Evolutionary conservation across 805 yeast species (phyloP), one percentile per base, ranked within the genome.

Genomic region (Maudiozyma serrabonitensis): DNA sequence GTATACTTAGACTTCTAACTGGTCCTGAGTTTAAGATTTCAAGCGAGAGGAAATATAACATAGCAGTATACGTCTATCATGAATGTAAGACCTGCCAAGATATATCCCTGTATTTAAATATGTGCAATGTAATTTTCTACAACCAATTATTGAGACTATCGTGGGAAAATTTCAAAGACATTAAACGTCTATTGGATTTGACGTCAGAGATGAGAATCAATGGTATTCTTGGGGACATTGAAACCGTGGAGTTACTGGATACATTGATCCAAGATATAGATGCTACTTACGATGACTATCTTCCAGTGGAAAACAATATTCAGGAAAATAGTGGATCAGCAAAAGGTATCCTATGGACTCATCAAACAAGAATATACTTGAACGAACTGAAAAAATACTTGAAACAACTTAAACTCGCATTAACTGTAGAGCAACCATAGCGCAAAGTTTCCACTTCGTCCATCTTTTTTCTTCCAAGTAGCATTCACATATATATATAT

Each of bases 81-180:
- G 52, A 57, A 46, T 61, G 66, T 49, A 64, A 63, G 44, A 52
- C 50, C 5, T 50, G 52, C n/a, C 43, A 53, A 5, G 64, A 64
- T 39, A 44, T 64, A 1, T 54, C 63, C 3, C 50, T 63, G 39
- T 65, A 65, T 46, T 45, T 65, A 48, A 58, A 58, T 46, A 55
- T 64, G 41, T 64, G 68, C 51, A 59, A 56, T 41, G 56, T 58
- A 2, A 66, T 58, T 32, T 60, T 65, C 45, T 65, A 65, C 53
- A 65, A 65, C 46, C 25, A 58, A 11, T 47, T 65, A n/a, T 28
- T 65, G 13, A 50, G 57, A 34, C 50, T 57, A n/a, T 51, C 62
- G 4, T 65, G 69, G 69, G 56, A 54, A 4, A 59, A 61, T 42
- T 62, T 49, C 46, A 54, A 55, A 28, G 65, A 64, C 6, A 48